Percentiles rank a stretch among this genome's conserved stretches.
Conservation (phyloP, 1,139 yeast genomes). For the Saccharomyces hybrid region DNA sequence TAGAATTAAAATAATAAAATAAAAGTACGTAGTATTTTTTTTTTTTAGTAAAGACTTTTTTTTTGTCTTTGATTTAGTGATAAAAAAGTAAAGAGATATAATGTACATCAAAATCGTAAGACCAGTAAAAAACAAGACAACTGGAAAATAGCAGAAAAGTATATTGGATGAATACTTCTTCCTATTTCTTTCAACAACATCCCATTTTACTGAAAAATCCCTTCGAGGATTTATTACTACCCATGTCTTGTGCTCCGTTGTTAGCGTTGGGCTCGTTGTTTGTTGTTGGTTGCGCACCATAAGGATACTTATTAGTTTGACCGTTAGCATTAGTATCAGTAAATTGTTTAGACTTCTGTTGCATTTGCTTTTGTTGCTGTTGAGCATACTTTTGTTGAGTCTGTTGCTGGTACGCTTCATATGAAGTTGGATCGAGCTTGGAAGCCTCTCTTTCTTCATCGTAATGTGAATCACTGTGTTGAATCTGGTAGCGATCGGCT, state of each 20-base stretch:
- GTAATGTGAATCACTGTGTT: not conserved
- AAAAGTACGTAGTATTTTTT: not conserved
- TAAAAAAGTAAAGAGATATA: not conserved
- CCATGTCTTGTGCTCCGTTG: slow-evolving; percentile 15
- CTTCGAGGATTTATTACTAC: slow-evolving; percentile 25
- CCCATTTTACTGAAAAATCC: slow-evolving; percentile 36
- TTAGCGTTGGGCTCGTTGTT: slow-evolving; percentile 7
- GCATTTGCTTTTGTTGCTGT: slow-evolving; percentile 25
- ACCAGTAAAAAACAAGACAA: not conserved
- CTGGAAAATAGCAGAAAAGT: not conserved
- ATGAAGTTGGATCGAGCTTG: slow-evolving; percentile 32
- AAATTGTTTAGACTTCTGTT: slow-evolving; percentile 11
- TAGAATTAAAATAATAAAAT: not conserved
- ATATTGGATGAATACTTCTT: not conserved
- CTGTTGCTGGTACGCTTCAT: slow-evolving; percentile 34
- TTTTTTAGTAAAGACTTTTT: not conserved
- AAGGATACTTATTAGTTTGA: slow-evolving; percentile 15
- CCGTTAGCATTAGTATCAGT: slow-evolving; percentile 10
- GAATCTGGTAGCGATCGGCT: slow-evolving; percentile 10
- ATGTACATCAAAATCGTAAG: slow-evolving; percentile 1
- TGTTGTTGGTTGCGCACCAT: slow-evolving; percentile 26
- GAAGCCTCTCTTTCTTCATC: slow-evolving; percentile 2
- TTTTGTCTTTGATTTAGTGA: not conserved
- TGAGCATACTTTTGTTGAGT: slow-evolving; percentile 31
- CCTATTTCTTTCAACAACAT: slow-evolving; percentile 30